Percentiles rank a stretch among this genome's conserved stretches.
Conservation (phyloP, 768 basidiomycete species). For the Lactarius deliciosus region DNA sequence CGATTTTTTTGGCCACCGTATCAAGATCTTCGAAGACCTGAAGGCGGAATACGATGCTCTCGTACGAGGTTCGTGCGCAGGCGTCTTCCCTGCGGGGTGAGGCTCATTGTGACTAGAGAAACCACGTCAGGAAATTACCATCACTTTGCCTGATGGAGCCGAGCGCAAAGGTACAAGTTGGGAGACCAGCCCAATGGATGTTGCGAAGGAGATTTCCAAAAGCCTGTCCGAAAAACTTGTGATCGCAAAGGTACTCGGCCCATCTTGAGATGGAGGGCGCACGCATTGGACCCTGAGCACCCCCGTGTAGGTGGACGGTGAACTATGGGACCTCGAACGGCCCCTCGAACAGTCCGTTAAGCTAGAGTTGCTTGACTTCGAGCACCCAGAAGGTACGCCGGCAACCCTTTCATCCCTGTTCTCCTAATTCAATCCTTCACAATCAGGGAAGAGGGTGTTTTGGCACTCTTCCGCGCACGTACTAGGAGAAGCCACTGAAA, state of each 20-base stretch:
- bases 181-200: conserved; percentile 91
- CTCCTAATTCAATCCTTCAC: background rate
- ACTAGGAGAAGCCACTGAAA: conserved; percentile 93
- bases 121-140: conserved; percentile 76
- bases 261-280: conserved; percentile 7
- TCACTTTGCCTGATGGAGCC: conserved; percentile 87
- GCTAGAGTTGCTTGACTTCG: conserved; percentile 88
- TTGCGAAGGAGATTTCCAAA: conserved; percentile 87
- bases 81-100: background rate
- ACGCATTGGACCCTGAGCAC: conserved; percentile 5
- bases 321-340: conserved; percentile 92
- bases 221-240: conserved; percentile 85
- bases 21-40: conserved; percentile 85
- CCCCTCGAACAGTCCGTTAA: conserved; percentile 85
- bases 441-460: conserved; percentile 89
- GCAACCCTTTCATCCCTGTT: background rate
- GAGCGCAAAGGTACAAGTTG: conserved; percentile 83
- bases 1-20: conserved; percentile 83
- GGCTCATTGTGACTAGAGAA: conserved; percentile 50
- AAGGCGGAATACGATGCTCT: conserved; percentile 82
- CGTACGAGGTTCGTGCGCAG: conserved; percentile 59
- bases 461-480: conserved; percentile 99
- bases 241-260: conserved; percentile 76
- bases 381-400: conserved; percentile 75
- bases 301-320: conserved; percentile 65